Conservation (phyloP, 2,329 filamentous ascomycete species). For the Clonostachys byssicola region DNA sequence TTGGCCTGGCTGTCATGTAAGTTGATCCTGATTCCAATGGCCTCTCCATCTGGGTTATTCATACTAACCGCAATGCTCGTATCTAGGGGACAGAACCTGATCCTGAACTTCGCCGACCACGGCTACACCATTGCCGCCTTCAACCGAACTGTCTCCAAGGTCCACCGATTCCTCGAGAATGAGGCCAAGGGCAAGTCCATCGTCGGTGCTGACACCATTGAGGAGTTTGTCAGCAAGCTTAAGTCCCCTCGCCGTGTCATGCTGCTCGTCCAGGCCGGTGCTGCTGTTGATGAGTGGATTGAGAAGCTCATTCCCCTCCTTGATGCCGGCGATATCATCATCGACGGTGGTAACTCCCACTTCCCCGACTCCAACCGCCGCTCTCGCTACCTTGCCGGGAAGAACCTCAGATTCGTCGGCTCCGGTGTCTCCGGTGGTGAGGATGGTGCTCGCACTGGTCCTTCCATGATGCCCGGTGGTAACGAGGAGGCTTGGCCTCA, state of each 20-base stretch:
- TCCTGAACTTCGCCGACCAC: conserved; percentile 84
- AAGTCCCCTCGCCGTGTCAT: conserved; percentile 97
- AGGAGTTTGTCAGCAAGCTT: conserved; percentile 95
- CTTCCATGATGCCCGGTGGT: conserved; percentile 97
- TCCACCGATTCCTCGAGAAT: conserved; percentile 88
- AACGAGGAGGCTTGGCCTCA: conserved; percentile 96
- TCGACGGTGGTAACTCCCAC: conserved; percentile 97
- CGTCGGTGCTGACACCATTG: conserved; percentile 84
- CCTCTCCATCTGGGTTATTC: background rate
- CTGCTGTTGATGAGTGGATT: conserved; percentile 98
- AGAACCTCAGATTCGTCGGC: conserved; percentile 94
- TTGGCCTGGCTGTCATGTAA: conserved; percentile 87
- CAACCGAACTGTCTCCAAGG: conserved; percentile 98
- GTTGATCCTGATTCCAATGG: conserved; percentile 18
- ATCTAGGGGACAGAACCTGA: conserved; percentile 73
- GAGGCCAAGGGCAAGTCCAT: conserved; percentile 95
- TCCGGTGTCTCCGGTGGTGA: conserved; percentile 98
- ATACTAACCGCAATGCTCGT: conserved; percentile 7
- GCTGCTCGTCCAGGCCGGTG: conserved; percentile 97
- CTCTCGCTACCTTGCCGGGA: conserved; percentile 77
- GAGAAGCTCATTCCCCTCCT: conserved; percentile 84
- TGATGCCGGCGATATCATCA: conserved; percentile 92
- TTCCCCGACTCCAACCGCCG: conserved; percentile 99
- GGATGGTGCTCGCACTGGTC: conserved; percentile 96
- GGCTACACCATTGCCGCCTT: conserved; percentile 96